Evolutionary conservation across 2,329 filamentous ascomycete species (phyloP), one percentile per base, ranked within the genome.

Genomic region (Cercospora sesami): DNA sequence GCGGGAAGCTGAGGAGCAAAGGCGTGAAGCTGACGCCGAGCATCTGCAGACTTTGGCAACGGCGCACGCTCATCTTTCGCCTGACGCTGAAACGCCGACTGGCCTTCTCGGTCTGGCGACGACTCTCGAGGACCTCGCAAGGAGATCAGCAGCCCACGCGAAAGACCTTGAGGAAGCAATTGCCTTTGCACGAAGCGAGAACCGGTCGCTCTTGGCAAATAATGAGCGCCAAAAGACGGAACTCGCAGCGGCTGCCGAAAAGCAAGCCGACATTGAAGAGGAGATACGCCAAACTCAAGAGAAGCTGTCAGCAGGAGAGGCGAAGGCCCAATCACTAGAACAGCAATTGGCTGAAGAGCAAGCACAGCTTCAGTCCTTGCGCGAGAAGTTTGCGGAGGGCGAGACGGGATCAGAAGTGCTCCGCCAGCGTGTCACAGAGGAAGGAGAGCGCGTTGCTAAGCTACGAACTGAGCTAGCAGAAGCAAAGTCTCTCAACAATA

Each of bases 401-500:
- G 92, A 95, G 78, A 93, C 89, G 3, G 93, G 93, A 5, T 93
- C 92, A 0, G 92, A 94, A 78, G 89, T 87, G 30, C 81, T 97
- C 64, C 89, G 91, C 65, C 90, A 90, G 79, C 87, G 89, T 64
- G 84, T 96, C 3, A 87, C 90, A 51, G 91, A 92, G 66, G 90
- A 93, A 74, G 92, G 96, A 78, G 84, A 83, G 67, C 91, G 89
- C 78, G 86, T 92, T 4, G 86, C 86, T 23, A 84, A 83, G 12
- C 81, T 96, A 30, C 86, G 87, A 2, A 87, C 92, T 73, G 87
- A 92, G 74, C 83, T 96, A 21, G 89, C 90, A 3, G 87, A 90
- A 63, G 86, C 89, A n/a, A 89, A 91, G 73, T 90, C 91, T n/a
- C 89, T 91, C 68, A 86, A 91, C 36, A 90, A 89, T 68, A 88